phyloP scores from a whole-genome alignment of 331 rosid species.

The Rosa hybrid region DNA sequence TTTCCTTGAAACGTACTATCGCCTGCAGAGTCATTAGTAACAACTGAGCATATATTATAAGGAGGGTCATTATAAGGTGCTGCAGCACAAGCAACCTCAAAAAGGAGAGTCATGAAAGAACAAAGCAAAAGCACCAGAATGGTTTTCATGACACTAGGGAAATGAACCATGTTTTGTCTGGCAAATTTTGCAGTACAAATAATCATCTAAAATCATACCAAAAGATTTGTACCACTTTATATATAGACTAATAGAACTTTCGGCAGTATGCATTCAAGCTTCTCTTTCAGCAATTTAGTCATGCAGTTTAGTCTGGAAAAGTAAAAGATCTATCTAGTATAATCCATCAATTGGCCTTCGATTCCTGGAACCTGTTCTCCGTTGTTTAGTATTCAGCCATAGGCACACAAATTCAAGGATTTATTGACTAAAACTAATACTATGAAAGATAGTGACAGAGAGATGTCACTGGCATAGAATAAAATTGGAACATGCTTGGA shows the following conservation, averaged over 20 bases:
- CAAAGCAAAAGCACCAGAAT: constrained; percentile 12
- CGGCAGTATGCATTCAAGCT: not conserved
- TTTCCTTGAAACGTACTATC: constrained; percentile 35
- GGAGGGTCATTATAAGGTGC: constrained; percentile 40
- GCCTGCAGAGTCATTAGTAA: not conserved
- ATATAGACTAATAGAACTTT: not conserved
- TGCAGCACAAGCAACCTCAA: constrained; percentile 24
- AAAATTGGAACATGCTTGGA: too few species aligned
- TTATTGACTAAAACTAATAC: too few species aligned
- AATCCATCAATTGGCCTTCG: not conserved
- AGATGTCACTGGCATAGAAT: too few species aligned
- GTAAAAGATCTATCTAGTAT: not conserved
- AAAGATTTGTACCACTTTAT: not conserved
- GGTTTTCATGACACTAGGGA: not conserved
- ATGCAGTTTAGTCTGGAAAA: not conserved
- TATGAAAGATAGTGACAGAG: too few species aligned
- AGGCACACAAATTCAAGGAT: too few species aligned
- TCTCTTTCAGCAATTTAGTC: not conserved
- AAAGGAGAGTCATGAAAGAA: constrained; percentile 20
- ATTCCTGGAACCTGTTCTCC: not conserved
- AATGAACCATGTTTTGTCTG: constrained; percentile 4
- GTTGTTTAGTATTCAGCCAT: not conserved
- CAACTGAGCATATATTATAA: constrained; percentile 36
- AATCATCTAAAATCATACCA: not conserved
- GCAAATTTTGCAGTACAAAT: not conserved